A percentile compares a stretch with the other conserved stretches of the same genome.
These are phyloP conservation scores for Cladorrhinum samala DNA, from an alignment of 495 filamentous ascomycete genomes.

Conservation along the genomic window DNA sequence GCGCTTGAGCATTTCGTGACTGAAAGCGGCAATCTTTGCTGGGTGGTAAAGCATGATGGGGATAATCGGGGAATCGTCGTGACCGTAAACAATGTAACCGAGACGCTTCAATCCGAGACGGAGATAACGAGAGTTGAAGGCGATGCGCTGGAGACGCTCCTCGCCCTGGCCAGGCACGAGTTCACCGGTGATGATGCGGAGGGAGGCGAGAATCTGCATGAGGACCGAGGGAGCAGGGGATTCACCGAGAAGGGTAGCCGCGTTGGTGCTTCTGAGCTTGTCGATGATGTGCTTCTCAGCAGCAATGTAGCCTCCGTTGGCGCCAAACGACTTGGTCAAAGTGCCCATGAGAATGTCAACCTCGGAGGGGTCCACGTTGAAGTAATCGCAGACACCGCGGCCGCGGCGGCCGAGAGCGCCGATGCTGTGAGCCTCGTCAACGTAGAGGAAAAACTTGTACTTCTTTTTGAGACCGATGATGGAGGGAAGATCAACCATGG, in stretches of 20 bases:
- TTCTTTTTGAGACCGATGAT: constrained; percentile 78
- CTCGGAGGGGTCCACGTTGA: constrained; percentile 77
- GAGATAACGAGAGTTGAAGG: constrained; percentile 97
- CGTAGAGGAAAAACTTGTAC: constrained; percentile 93
- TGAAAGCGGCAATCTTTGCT: constrained; percentile 96
- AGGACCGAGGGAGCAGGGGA: constrained; percentile 80
- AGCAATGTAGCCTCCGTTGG: constrained; percentile 94
- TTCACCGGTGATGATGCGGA: constrained; percentile 84
- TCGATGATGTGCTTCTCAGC: constrained; percentile 88
- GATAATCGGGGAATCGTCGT: constrained; percentile 97
- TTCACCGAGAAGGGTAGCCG: constrained; percentile 82
- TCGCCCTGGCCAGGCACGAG: constrained; percentile 85
- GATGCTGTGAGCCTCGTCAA: constrained; percentile 96
- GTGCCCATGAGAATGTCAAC: constrained; percentile 98
- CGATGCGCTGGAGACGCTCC: constrained; percentile 89
- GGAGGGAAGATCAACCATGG: constrained; percentile 92
- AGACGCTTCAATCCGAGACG: constrained; percentile 94
- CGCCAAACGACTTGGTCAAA: constrained; percentile 95
- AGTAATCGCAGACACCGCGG: constrained; percentile 95
- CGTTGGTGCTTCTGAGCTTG: constrained; percentile 78
- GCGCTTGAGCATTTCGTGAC: constrained; percentile 93
- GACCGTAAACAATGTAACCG: constrained; percentile 92
- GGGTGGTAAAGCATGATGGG: constrained; percentile 92
- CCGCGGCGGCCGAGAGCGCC: constrained; percentile 85
- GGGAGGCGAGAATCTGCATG: constrained; percentile 76